Conservation (phyloP, 2,329 filamentous ascomycete genomes). For the Hymenotorrendiella dingleyae region DNA sequence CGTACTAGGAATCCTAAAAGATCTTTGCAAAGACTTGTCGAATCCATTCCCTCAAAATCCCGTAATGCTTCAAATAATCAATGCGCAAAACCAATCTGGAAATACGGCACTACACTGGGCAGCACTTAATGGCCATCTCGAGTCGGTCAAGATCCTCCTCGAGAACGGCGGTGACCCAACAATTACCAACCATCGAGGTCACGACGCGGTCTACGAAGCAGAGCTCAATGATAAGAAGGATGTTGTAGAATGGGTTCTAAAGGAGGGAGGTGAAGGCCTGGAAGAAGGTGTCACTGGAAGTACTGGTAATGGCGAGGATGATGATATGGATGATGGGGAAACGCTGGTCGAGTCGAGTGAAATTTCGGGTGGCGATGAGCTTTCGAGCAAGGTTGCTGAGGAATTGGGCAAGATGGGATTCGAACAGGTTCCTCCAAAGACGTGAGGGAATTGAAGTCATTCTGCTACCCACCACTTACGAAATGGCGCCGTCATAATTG, state of each 20-base stretch:
- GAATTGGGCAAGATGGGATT: conserved; percentile 8
- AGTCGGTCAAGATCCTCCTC: conserved; percentile 71
- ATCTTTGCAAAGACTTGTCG: conserved; percentile 39
- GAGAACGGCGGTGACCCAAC: conserved; percentile 71
- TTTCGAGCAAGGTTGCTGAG: conserved; percentile 8
- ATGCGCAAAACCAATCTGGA: conserved; percentile 69
- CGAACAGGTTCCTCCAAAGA: neutral
- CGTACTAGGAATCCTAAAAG: conserved; percentile 37
- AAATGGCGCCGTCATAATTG: too few relatives aligned
- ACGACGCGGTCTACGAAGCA: conserved; percentile 71
- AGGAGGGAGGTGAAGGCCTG: conserved; percentile 34
- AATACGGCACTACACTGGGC: conserved; percentile 96
- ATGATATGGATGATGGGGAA: conserved; percentile 11
- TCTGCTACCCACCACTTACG: too few relatives aligned
- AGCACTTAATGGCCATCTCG: conserved; percentile 79
- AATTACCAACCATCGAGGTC: conserved; percentile 75
- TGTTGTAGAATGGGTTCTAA: conserved; percentile 50
- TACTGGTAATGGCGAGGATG: conserved; percentile 15
- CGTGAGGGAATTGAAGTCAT: too few relatives aligned
- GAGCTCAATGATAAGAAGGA: conserved; percentile 63
- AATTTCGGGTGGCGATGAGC: neutral
- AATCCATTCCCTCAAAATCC: conserved; percentile 26
- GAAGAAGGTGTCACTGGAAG: conserved; percentile 30
- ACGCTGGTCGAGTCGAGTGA: conserved; percentile 3
- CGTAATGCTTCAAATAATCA: conserved; percentile 46